phyloP scores from a whole-genome alignment of 2,329 filamentous ascomycete genomes.

The Botrytis paeoniae region DNA sequence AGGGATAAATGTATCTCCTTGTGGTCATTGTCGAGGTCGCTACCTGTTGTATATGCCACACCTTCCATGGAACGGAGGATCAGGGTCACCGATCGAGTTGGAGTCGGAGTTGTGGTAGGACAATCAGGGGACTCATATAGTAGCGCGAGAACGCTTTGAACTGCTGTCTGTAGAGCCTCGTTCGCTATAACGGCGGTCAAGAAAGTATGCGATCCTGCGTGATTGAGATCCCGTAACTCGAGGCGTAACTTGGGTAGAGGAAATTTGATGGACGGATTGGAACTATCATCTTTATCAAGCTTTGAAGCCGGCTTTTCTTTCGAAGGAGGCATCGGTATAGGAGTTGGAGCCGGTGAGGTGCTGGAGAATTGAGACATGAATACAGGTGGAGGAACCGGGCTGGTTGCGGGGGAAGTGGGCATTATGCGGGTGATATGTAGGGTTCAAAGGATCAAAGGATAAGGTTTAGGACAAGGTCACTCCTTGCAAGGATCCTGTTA shows the following conservation, averaged over 20 bases:
- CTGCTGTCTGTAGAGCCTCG: slow-evolving; percentile 58
- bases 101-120: slow-evolving; percentile 44
- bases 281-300: slow-evolving; percentile 1
- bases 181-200: slow-evolving; percentile 62
- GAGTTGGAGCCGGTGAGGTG: slow-evolving; percentile 18
- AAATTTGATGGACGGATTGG: slow-evolving; percentile 35
- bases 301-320: slow-evolving; percentile 6
- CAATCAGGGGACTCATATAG: slow-evolving; percentile 60
- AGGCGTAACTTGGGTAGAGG: slow-evolving; percentile 56
- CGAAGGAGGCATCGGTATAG: slow-evolving; percentile 23
- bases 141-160: slow-evolving; percentile 64
- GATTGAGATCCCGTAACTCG: slow-evolving; percentile 55
- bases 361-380: slow-evolving; percentile 32
- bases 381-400: slow-evolving; percentile 25
- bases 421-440: slow-evolving; percentile 20
- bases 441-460: not conserved
- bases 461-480: slow-evolving; percentile 18
- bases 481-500: slow-evolving; percentile 13
- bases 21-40: slow-evolving; percentile 76
- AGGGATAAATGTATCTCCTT: slow-evolving; percentile 91
- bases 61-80: slow-evolving; percentile 76
- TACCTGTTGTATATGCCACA: slow-evolving; percentile 84
- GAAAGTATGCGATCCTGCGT: slow-evolving; percentile 64
- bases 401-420: slow-evolving; percentile 25
- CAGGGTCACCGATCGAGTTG: slow-evolving; percentile 83